Evolutionary conservation across 208 protist species (phyloP), one percentile per base, ranked within the genome.

Genomic region (Wallacemonas sp.): DNA sequence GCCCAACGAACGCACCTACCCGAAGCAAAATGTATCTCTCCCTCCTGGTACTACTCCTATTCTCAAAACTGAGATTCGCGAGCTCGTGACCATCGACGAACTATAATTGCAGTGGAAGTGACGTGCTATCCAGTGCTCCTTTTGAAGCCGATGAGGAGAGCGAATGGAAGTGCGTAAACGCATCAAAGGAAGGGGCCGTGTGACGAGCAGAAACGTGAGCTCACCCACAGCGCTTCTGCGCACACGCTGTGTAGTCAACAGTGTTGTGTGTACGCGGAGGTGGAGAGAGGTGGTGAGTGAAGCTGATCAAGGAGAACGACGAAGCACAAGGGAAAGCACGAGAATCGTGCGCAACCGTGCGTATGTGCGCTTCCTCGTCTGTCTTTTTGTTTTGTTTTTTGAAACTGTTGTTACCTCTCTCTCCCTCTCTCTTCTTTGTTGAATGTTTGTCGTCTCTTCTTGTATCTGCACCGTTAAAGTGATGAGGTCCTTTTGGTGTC

Each of bases 1-100:
- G 75, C 86, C 91, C 41, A 93, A 93, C 72, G 75, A 91, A 66
- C 91, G 91, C 33, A 88, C 72, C 66, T 76, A 86, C 79, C 91
- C 91, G 2, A 83, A 82, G 28, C 86, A 90, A 53, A 72, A 93
- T 6, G 77, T 93, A 38, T 34, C 42, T 14, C 77, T 96, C 12
- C 82, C 88, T 15, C 84, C 91, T 26, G 91, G 91, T 39, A 96
- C 88, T 12, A 93, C 91, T 19, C 84, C 82, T 38, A 62, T 96
- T 17, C 63, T 83, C 24, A 62, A 58, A 38, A 82, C 93, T 63
- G 91, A 96, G 66, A 89, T 96, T 47, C 85, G 80, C 41, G 49
- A 87, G 21, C 73, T 94, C 34, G 88, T 96, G 42, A 73, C 76
- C 21, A 88, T 96, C 56, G 83, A 82, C 1, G 84, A 96, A 34